Percentiles rank a stretch among this genome's conserved stretches.
phyloP scores from a whole-genome alignment of 2,329 filamentous ascomycete species.

The Ascochyta pisi region DNA sequence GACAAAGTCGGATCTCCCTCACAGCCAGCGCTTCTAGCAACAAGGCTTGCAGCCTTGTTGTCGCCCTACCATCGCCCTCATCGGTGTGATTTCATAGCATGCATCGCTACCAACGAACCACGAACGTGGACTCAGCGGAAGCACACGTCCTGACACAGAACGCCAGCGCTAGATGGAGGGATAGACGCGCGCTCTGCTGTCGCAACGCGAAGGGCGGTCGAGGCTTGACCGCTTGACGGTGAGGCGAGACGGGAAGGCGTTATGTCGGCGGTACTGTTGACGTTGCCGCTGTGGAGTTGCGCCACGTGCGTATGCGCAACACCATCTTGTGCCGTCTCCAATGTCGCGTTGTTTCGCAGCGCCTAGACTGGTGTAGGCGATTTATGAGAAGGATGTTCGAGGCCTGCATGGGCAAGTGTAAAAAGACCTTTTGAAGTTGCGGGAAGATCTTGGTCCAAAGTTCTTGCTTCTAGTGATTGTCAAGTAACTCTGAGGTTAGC shows the following conservation, averaged over 20 bases:
- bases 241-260: conserved; percentile 11
- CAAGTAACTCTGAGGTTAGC: background rate
- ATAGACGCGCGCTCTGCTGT: conserved; percentile 20
- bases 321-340: background rate
- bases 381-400: background rate
- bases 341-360: background rate
- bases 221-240: conserved; percentile 10
- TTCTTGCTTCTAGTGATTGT: background rate
- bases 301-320: conserved; percentile 14
- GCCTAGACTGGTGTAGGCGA: background rate
- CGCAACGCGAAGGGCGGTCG: conserved; percentile 6
- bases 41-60: background rate
- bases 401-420: background rate
- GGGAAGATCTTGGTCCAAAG: background rate
- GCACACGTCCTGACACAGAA: conserved; percentile 4
- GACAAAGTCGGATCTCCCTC: background rate
- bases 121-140: conserved; percentile 3
- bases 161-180: background rate
- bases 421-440: background rate
- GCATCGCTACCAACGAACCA: background rate
- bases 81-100: conserved; percentile 12
- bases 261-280: conserved; percentile 11
- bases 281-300: conserved; percentile 16
- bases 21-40: background rate
- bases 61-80: conserved; percentile 1